phyloP scores from a whole-genome alignment of 2,329 filamentous ascomycete genomes.

The Aureobasidium sp. region DNA sequence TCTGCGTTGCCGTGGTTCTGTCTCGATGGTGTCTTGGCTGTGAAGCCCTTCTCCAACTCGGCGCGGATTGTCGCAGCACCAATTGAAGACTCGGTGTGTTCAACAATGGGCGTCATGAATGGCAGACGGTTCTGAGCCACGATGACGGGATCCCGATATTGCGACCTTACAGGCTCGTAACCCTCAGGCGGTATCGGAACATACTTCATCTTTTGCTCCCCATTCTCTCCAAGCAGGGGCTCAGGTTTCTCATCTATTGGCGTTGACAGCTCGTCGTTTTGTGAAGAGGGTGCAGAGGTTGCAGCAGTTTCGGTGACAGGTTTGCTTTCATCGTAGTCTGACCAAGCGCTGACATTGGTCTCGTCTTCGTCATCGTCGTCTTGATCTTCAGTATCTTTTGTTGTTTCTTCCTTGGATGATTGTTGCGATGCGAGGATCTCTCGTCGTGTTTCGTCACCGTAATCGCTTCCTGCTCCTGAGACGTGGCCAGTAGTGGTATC shows the following conservation, averaged over 20 bases:
- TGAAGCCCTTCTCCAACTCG: conserved; percentile 50
- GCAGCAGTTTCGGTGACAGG: conserved; percentile 24
- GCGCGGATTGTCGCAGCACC: conserved; percentile 55
- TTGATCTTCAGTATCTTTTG: conserved; percentile 29
- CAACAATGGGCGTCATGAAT: conserved; percentile 98
- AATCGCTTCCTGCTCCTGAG: conserved; percentile 56
- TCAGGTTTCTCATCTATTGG: conserved; percentile 40
- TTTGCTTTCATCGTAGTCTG: conserved; percentile 71
- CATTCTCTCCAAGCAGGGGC: conserved; percentile 37
- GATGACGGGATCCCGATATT: conserved; percentile 72
- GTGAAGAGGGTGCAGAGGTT: conserved; percentile 32
- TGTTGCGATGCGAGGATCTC: conserved; percentile 41
- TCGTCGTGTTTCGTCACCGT: conserved; percentile 53
- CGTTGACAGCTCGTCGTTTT: conserved; percentile 20
- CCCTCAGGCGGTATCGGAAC: conserved; percentile 79
- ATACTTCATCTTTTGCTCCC: conserved; percentile 55
- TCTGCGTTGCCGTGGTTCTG: conserved; percentile 32
- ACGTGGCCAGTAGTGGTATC: conserved; percentile 70
- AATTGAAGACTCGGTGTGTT: conserved; percentile 85
- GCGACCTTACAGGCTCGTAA: conserved; percentile 65
- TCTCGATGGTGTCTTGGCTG: conserved; percentile 72
- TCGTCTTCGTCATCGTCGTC: conserved; percentile 31
- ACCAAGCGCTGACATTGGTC: conserved; percentile 67
- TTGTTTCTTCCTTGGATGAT: conserved; percentile 23
- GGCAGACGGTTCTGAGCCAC: conserved; percentile 85